Base-by-base conservation (phyloP, 192 early-diverging fungal species). In the Physocladia obscura region DNA sequence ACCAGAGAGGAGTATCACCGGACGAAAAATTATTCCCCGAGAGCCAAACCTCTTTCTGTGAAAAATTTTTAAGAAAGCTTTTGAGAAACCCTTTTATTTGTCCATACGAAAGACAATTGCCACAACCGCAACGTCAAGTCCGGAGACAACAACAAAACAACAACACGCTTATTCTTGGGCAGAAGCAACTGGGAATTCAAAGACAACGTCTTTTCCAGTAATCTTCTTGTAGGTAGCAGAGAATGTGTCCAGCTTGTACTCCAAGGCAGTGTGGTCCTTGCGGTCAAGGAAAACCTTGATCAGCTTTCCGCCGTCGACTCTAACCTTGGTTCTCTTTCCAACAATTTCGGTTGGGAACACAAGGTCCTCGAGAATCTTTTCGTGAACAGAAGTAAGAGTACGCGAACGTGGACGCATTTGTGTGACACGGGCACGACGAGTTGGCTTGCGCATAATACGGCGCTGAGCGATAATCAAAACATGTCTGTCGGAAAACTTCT, bases 401-500 rank as follows among this genome's bases (percentile, higher is more conserved):
- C 97, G 92, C 77, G 90, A 91, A 82, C 94, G 91, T 70, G 97
- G 97, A 75, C 97, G 91, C 71, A 84, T 79, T 86, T 98, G 97
- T 84, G 91, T 90, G 67, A 88, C 87, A 78, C 93, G 93, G 70
- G 90, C 89, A 71, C 88, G 86, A 79, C 92, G 91, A 75, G 89
- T 87, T 62, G 97, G 97, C 88, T 93, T 93, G 75, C 86, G 86
- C 82, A 97, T 84, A 82, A 98, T 97, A 75, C 94, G 91, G 70
- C 97, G 93, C 84, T 97, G 92, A 69, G 94, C 90, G 73, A 92
- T 76, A 62, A 98, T 89, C 73, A 98, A 86, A 58, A 98, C 92
- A 85, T 98, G 97, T 71, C 95, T 91, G 86, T 98, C 97, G 76
- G 93, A 93, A 90, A 98, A 97, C 92, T 98, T 98, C 93, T 98